Evolutionary conservation across 352 stramenopile genomes (phyloP).

Genomic region (Phytophthora tentaculata): DNA sequence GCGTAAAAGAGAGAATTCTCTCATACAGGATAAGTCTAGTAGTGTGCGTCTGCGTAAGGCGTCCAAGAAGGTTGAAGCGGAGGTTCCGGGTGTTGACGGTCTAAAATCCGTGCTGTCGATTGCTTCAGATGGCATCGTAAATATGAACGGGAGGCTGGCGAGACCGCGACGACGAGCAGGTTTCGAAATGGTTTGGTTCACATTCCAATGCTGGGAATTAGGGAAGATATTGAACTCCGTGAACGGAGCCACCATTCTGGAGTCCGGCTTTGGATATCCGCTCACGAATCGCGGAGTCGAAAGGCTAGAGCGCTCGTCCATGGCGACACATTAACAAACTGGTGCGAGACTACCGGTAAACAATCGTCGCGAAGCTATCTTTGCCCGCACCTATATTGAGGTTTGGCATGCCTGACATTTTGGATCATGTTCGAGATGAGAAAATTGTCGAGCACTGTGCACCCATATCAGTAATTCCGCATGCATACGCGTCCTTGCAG

Average conservation of each 20-base stretch:
- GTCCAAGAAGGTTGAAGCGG: slow-evolving; percentile 35
- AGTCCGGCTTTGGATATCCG: slow-evolving; percentile 7
- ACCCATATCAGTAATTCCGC: background rate
- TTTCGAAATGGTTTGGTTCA: background rate
- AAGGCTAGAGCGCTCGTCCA: slow-evolving; percentile 11
- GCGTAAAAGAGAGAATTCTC: slow-evolving; percentile 53
- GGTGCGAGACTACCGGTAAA: too few species aligned
- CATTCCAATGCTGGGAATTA: slow-evolving; percentile 8
- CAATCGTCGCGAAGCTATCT: slow-evolving; percentile 6
- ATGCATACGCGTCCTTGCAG: too few species aligned
- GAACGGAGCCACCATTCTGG: slow-evolving; percentile 15
- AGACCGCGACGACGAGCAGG: slow-evolving; percentile 22
- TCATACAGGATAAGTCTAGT: slow-evolving; percentile 60
- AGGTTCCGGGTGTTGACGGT: background rate
- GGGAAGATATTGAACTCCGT: slow-evolving; percentile 36
- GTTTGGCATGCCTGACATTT: background rate
- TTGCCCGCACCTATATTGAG: slow-evolving; percentile 15
- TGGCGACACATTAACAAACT: slow-evolving; percentile 10
- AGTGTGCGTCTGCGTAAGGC: slow-evolving; percentile 47
- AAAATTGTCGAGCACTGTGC: background rate
- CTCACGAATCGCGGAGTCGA: slow-evolving; percentile 8
- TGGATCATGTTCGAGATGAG: background rate
- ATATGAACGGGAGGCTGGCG: slow-evolving; percentile 27
- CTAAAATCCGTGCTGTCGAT: slow-evolving; percentile 7
- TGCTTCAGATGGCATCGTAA: slow-evolving; percentile 25